Evolutionary conservation across 768 basidiomycete species (phyloP).

Genomic region (Gloeopeniophorella convolvens): DNA sequence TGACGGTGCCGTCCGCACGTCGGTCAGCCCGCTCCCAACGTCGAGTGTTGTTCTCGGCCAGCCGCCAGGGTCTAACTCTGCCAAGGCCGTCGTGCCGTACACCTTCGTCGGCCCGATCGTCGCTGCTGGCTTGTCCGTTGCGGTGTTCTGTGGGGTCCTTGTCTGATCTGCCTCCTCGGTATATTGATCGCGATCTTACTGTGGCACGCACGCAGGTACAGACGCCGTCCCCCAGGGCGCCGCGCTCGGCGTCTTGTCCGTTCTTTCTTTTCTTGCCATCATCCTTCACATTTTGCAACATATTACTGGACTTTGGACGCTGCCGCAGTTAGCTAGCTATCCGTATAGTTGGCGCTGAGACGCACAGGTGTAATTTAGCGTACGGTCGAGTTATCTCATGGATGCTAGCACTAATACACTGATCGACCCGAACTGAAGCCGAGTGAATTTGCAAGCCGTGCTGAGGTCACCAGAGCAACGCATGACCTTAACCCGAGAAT

Average conservation of each 20-base stretch:
- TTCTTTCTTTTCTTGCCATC: not conserved
- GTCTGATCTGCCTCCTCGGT: slow-evolving; percentile 4
- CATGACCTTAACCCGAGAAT: slow-evolving; percentile 11
- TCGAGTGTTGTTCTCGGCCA: slow-evolving; percentile 52
- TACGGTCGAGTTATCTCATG: no score
- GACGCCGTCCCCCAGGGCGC: no score
- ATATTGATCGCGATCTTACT: no score
- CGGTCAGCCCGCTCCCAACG: slow-evolving; percentile 41
- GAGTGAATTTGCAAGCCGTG: no score
- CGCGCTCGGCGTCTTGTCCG: not conserved
- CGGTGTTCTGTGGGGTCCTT: not conserved
- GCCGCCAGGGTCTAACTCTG: slow-evolving; percentile 44
- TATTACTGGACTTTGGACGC: slow-evolving; percentile 1
- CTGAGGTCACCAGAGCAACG: no score
- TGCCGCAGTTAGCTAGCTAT: no score
- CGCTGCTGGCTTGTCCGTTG: slow-evolving; percentile 1
- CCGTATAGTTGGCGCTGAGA: no score
- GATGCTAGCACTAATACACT: no score
- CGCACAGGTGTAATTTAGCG: no score
- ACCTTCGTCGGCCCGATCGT: not conserved
- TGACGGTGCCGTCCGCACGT: slow-evolving; percentile 46
- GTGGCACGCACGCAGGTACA: no score
- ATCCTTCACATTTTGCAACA: slow-evolving; percentile 2
- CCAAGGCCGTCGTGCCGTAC: not conserved
- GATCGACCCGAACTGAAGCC: no score